Evolutionary conservation across 2,329 filamentous ascomycete genomes (phyloP).

Genomic region (Sporothrix schenckii): DNA sequence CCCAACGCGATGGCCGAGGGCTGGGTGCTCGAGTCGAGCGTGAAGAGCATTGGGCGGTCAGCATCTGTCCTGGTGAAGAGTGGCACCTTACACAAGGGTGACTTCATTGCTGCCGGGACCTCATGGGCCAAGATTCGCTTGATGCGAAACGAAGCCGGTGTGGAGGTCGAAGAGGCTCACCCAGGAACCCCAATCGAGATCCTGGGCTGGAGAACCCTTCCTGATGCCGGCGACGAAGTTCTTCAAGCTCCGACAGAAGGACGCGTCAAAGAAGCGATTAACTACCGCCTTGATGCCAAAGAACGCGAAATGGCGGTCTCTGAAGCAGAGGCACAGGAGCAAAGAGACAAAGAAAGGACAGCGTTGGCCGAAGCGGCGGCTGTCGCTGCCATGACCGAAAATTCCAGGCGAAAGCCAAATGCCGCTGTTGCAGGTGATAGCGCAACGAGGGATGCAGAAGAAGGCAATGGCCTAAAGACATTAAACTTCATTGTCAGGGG

Average conservation of each 20-base stretch:
- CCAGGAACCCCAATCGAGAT: constrained; percentile 92
- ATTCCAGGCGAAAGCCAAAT: constrained; percentile 43
- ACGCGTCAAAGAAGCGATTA: constrained; percentile 75
- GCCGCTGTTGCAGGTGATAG: constrained; percentile 40
- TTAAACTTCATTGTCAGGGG: constrained; percentile 88
- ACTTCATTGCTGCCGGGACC: constrained; percentile 82
- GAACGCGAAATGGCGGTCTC: constrained; percentile 77
- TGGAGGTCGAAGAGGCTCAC: constrained; percentile 69
- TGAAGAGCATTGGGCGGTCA: constrained; percentile 80
- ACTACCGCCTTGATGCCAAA: constrained; percentile 71
- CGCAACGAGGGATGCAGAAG: constrained; percentile 41
- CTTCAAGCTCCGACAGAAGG: constrained; percentile 80
- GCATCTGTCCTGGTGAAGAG: constrained; percentile 88
- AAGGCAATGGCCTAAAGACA: constrained; percentile 48
- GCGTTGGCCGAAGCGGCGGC: constrained; percentile 45
- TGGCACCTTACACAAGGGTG: constrained; percentile 79
- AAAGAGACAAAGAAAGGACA: constrained; percentile 62
- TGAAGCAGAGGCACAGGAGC: constrained; percentile 73
- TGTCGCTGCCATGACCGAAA: constrained; percentile 42
- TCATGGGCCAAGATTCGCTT: constrained; percentile 86
- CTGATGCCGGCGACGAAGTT: constrained; percentile 82
- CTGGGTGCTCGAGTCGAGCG: constrained; percentile 89
- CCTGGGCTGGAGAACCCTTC: constrained; percentile 86
- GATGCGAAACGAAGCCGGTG: constrained; percentile 82
- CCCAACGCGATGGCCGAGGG: constrained; percentile 78